phyloP scores from a whole-genome alignment of 129 eudicot species.

The Centaurea solstitialis region DNA sequence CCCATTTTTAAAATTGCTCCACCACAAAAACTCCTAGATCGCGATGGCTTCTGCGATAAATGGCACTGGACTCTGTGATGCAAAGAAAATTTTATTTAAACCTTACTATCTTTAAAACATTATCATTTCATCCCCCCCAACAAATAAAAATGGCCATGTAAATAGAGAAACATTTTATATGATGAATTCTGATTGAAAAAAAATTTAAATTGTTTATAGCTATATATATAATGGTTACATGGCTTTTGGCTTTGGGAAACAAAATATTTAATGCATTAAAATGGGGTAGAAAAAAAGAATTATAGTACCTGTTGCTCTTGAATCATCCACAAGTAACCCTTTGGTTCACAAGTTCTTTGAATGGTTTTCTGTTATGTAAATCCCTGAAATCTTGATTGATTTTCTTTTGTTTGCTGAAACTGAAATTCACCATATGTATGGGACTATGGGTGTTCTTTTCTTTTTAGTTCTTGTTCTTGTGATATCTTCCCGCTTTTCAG shows the following conservation, averaged over 20 bases:
- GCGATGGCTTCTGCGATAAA: constrained; percentile 94
- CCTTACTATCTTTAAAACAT: too few species aligned
- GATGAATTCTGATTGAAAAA: neutral
- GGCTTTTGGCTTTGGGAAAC: neutral
- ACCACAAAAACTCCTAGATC: constrained; percentile 78
- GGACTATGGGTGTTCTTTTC: neutral
- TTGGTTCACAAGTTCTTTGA: too few species aligned
- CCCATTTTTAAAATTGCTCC: constrained; percentile 96
- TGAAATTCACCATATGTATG: neutral
- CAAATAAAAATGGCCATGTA: neutral
- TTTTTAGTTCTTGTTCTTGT: neutral
- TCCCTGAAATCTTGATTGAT: neutral
- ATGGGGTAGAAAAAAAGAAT: neutral
- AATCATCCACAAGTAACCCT: neutral
- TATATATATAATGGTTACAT: neutral
- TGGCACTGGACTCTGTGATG: constrained; percentile 86
- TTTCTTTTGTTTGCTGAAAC: neutral
- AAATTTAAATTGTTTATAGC: too few species aligned
- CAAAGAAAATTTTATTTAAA: constrained; percentile 25
- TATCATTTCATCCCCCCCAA: neutral
- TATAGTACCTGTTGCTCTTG: neutral
- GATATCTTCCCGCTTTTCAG: too few species aligned
- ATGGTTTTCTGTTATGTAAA: neutral
- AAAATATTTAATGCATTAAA: neutral
- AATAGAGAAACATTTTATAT: neutral